Evolutionary conservation across 2,329 filamentous ascomycete species (phyloP), one percentile per base, ranked within the genome.

Genomic region (Cercospora beticola): DNA sequence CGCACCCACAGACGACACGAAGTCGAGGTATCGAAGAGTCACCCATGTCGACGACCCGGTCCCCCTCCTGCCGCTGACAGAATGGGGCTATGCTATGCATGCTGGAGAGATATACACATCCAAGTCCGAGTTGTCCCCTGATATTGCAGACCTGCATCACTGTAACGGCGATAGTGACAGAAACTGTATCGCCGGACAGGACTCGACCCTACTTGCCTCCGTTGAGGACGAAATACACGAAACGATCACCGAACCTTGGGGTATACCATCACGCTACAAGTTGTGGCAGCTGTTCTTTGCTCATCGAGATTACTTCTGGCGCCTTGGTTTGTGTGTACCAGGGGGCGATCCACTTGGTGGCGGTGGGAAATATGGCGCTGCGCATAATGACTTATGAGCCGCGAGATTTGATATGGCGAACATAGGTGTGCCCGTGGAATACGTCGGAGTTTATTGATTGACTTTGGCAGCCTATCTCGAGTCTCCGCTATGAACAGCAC

Each of bases 291-390:
- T 97, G 7, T 90, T 98, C 77, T 97, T 96, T 79, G 92, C 94
- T 0, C 95, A 99, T 81, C 85, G 95, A 46, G 95, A 99, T 81
- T 99, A 99, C 80, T 98, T 99, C 81, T 97, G 93, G 92, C 86
- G 95, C 66, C 80, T 99, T 64, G 95, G 95, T 0, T 82, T 98
- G 33, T 99, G 95, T 81, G 84, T 97, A 2, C 94, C 94, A 33
- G 76, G 76, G 14, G 77, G 77, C 52, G 77, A 78, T 70, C 74
- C 75, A 10, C 59, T 75, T 26, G 75, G 74, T 56, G 72, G 73
- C 14, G 75, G 75, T 3, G 72, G 72, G 10, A 72, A 73, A 58
- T 75, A 73, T 59, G 70, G 66, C 4, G 8, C 46, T 36, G 52
- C 30, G 7, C 70, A 70, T 43, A 49, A 69, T 23, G 68, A 73